Percentiles rank a stretch among this genome's conserved stretches.
Evolutionary conservation across 2,329 filamentous ascomycete species (phyloP).

Genomic region (Alternaria angustiovoidea): DNA sequence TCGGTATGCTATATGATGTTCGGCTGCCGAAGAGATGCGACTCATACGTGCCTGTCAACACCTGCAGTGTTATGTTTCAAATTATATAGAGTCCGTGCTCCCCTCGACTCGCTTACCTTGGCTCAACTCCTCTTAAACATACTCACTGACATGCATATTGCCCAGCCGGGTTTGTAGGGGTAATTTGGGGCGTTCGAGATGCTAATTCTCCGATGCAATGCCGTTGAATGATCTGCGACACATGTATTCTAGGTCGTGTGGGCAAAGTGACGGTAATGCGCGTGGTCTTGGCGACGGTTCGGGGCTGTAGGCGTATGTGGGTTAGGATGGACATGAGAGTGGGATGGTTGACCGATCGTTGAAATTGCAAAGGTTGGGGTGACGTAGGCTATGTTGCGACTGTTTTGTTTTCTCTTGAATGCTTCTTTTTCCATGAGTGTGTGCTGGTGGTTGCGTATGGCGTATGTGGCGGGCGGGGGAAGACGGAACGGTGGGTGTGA

Average conservation of each 20-base stretch:
- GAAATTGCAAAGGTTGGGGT: background rate
- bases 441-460: background rate
- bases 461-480: background rate
- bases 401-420: background rate
- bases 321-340: background rate
- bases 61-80: background rate
- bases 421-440: background rate
- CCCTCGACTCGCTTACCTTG: background rate
- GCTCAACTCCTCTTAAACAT: background rate
- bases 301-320: background rate
- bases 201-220: constrained; percentile 12
- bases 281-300: background rate
- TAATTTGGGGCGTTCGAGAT: background rate
- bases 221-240: constrained; percentile 4
- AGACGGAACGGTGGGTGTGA: background rate
- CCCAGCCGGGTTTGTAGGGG: background rate
- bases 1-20: background rate
- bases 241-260: background rate
- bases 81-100: background rate
- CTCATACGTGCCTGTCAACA: background rate
- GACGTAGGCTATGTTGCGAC: background rate
- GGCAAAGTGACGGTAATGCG: background rate
- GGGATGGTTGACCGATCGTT: background rate
- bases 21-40: background rate
- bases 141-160: background rate